phyloP scores from a whole-genome alignment of 192 early-diverging fungal genomes.

The Gonapodya sp. region DNA sequence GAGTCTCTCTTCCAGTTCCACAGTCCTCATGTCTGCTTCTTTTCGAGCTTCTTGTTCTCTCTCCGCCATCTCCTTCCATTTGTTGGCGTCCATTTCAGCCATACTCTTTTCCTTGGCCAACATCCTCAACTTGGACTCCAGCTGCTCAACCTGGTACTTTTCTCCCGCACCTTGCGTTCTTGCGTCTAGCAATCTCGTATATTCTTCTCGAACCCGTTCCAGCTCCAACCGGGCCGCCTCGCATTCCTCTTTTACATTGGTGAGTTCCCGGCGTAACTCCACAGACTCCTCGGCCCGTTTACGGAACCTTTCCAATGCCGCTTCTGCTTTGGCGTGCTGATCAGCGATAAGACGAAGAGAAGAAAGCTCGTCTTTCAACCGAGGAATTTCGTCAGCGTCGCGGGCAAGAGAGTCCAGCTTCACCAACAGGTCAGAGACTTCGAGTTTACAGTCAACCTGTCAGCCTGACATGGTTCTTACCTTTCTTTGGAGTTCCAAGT shows the following conservation, averaged over 20 bases:
- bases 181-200: background rate
- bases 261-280: slow-evolving; percentile 70
- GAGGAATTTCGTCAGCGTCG: slow-evolving; percentile 58
- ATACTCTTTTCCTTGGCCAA: background rate
- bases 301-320: slow-evolving; percentile 92
- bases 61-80: background rate
- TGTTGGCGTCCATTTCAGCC: background rate
- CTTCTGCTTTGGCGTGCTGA: slow-evolving; percentile 84
- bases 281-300: slow-evolving; percentile 84
- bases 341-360: slow-evolving; percentile 87
- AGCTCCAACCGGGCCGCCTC: background rate
- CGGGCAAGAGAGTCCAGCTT: slow-evolving; percentile 30
- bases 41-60: background rate
- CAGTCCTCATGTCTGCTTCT: background rate
- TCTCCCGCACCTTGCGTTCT: background rate
- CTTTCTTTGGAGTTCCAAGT: background rate
- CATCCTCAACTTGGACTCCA: background rate
- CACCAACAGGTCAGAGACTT: too few species aligned
- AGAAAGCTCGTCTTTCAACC: slow-evolving; percentile 81
- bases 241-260: background rate
- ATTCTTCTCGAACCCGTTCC: background rate
- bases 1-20: background rate
- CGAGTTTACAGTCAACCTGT: too few species aligned
- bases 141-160: background rate
- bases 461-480: too few species aligned